phyloP scores from a whole-genome alignment of 768 basidiomycete species.

The Strobilomyces echinocephalus region DNA sequence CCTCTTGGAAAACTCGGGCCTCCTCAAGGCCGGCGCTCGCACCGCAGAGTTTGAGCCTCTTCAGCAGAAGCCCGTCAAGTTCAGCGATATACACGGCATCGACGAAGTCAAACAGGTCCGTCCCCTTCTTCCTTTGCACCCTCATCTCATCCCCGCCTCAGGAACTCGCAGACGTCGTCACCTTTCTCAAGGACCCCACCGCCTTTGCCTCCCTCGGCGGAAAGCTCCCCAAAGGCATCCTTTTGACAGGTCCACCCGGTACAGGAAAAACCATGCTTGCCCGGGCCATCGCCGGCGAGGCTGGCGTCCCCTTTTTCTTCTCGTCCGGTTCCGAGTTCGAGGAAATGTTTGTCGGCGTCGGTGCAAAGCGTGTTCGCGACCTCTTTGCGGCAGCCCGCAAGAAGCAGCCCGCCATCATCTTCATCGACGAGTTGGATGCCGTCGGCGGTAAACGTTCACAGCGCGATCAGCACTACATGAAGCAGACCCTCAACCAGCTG shows the following conservation, averaged over 20 bases:
- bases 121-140: neutral
- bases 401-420: conserved; percentile 94
- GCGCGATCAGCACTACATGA: conserved; percentile 84
- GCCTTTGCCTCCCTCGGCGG: conserved; percentile 89
- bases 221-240: conserved; percentile 88
- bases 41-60: conserved; percentile 80
- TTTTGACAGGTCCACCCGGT: conserved; percentile 87
- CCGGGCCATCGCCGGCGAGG: conserved; percentile 94
- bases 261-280: conserved; percentile 87
- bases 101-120: conserved; percentile 92
- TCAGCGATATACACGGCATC: conserved; percentile 94
- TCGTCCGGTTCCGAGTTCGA: conserved; percentile 97
- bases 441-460: conserved; percentile 85
- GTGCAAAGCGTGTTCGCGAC: conserved; percentile 92
- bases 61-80: conserved; percentile 78
- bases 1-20: conserved; percentile 87
- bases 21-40: conserved; percentile 83
- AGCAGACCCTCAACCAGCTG: conserved; percentile 93
- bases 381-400: conserved; percentile 92
- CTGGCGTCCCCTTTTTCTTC: conserved; percentile 96
- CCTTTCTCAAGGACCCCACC: conserved; percentile 91
- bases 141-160: conserved; percentile 28
- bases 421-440: conserved; percentile 95
- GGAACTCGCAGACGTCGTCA: conserved; percentile 93
- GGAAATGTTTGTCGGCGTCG: conserved; percentile 96